Base-by-base conservation (phyloP, 768 basidiomycete species). In the Auricularia heimuer region DNA sequence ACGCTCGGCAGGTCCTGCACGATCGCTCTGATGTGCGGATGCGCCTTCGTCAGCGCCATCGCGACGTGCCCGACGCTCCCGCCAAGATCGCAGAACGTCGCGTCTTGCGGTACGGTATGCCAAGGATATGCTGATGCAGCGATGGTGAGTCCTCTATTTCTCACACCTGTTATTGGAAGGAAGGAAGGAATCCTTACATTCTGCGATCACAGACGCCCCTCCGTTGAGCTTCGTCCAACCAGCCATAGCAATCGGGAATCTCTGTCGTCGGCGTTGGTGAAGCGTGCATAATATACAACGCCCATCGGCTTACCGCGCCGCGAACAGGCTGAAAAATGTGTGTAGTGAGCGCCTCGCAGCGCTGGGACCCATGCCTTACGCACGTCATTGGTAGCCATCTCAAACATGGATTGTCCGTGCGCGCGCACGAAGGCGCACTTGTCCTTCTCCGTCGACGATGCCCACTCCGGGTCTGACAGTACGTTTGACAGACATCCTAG, bases 51-150 rank as follows among this genome's bases (percentile, higher is more conserved):
- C n/a, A 67, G 65, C 18, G 54, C 65, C 36, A 65, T 33, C 18
- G 42, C 37, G 34, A 66, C 62, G 24, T 65, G 65, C 4, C 67
- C 67, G n/a, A 60, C 63, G n/a, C 65, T 62, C 1, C 67, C 67
- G 8, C 67, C 67, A 21, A 67, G 34, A 45, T 67, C 67, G 37
- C 62, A 63, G 33, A 67, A 18, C 7, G 54, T 42, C 3, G 62
- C 34, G 35, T 34, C 29, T 12, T 39, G 24, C 16, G 47, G 29
- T 2, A 64, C 44, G n/a, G 54, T 60, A n/a, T 39, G 21, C 66
- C 66, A 66, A 14, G 66, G 63, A 58, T 64, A 66, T 6, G 33
- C 66, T 66, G 42, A 3, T 39, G 11, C 24, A 12, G 34, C 10
- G 39, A 44, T 14, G 21, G 29, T 29, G 29, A 29, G 29, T 29